Percentiles rank a stretch among this genome's conserved stretches.
Evolutionary conservation across 495 filamentous ascomycete species (phyloP).

Genomic region (Penicillium malachiteum): DNA sequence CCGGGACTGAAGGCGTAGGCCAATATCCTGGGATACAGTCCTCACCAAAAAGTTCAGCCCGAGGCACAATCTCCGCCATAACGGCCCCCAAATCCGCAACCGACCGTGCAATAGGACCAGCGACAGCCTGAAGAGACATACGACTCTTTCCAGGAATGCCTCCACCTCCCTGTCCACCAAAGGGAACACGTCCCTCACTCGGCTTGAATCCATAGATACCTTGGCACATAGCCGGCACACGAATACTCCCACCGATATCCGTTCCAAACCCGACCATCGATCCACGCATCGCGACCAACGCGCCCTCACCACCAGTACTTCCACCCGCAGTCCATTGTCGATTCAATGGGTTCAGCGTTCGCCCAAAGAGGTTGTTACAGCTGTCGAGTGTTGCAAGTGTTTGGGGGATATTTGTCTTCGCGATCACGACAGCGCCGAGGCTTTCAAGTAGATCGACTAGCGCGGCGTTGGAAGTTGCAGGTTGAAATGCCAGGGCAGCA

Average conservation of each 20-base stretch:
- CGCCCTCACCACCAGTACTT: slow-evolving; percentile 67
- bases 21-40: slow-evolving; percentile 53
- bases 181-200: slow-evolving; percentile 56
- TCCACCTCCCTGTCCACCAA: slow-evolving; percentile 45
- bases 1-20: slow-evolving; percentile 29
- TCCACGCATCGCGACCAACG: slow-evolving; percentile 59
- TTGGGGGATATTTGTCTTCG: slow-evolving; percentile 67
- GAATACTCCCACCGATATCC: slow-evolving; percentile 62
- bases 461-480: slow-evolving; percentile 44
- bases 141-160: slow-evolving; percentile 37
- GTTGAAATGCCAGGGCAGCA: slow-evolving; percentile 50
- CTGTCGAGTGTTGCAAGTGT: slow-evolving; percentile 43
- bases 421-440: slow-evolving; percentile 56
- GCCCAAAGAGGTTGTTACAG: slow-evolving; percentile 52
- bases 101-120: slow-evolving; percentile 49
- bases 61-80: slow-evolving; percentile 51
- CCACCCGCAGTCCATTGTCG: slow-evolving; percentile 57
- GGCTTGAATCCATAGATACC: slow-evolving; percentile 62
- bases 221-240: slow-evolving; percentile 59
- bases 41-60: slow-evolving; percentile 44
- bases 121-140: slow-evolving; percentile 45
- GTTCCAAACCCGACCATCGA: slow-evolving; percentile 66
- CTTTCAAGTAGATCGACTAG: slow-evolving; percentile 40
- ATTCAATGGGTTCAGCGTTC: slow-evolving; percentile 64
- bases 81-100: slow-evolving; percentile 47